Base-by-base conservation (phyloP, 257 asterid genomes). In the Paulownia fortunei region DNA sequence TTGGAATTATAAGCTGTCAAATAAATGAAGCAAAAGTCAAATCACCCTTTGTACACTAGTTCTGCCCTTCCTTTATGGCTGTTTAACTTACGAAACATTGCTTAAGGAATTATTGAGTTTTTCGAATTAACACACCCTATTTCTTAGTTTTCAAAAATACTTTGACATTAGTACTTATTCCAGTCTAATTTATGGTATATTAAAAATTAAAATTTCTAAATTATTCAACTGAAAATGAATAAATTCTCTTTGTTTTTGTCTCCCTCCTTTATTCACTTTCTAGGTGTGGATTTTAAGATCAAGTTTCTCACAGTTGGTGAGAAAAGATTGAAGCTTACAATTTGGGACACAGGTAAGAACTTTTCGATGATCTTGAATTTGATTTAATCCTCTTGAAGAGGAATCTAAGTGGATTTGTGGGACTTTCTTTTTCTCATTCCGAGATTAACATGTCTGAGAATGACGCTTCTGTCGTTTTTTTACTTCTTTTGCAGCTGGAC, bases 261-360 rank as follows among this genome's bases (percentile, higher is more conserved):
- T 12, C 62, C 6, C 5, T 73, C 24, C 55, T 68, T 36, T 19
- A 30, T 70, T 51, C 47, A 27, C 67, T 59, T 54, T 80, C 13
- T 75, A 93, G 98, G 98, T 62, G 99, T 94, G 72, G 98, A 94
- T 89, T 94, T 94, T 77, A 91, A 95, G 89, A 88, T 92, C 83
- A 94, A 92, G 88, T 80, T 87, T 63, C 88, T 95, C 79, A 89
- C 92, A 12, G 96, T 94, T 61, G 94, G 86, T 72, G 97, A 89
- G 67, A 92, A 90, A 79, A 88, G 56, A 74, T 73, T 94, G 84
- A 94, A 94, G 94, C 97, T 94, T 60, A 90, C 97, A 42, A 94
- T 94, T 56, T 92, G 97, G 95, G 97, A 92, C 83, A 94, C 97
- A 1, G 96, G 97, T 88, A 80, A 78, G 80, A 12, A 66, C 52